These are phyloP conservation scores for Phytopythium mirpurense DNA, from an alignment of 352 stramenopile genomes.

Conservation along the genomic window DNA sequence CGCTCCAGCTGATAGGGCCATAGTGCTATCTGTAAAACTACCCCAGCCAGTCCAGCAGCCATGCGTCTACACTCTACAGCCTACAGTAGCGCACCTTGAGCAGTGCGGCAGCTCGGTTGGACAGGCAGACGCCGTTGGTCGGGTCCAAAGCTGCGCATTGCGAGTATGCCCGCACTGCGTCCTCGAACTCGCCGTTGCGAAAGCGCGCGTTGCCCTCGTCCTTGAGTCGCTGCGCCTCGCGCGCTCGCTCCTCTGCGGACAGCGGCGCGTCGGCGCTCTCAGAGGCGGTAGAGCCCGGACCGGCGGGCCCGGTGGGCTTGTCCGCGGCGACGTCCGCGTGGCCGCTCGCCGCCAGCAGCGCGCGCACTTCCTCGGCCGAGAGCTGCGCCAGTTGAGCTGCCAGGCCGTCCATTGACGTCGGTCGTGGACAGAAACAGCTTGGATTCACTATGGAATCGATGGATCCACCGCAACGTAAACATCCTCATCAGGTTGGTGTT, in stretches of 20 bases:
- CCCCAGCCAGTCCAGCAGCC: no score
- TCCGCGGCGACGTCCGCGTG: conserved; percentile 16
- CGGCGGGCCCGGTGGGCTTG: not conserved
- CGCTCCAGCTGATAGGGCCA: conserved; percentile 37
- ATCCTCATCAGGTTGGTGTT: not conserved
- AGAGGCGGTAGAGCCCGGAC: not conserved
- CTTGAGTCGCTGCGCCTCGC: conserved; percentile 21
- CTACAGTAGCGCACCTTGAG: conserved; percentile 36
- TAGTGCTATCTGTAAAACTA: no score
- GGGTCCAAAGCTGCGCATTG: conserved; percentile 41
- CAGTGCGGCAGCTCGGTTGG: conserved; percentile 60
- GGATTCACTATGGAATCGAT: no score
- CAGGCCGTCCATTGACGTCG: conserved; percentile 7
- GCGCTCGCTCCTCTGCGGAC: not conserved
- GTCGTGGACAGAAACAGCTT: not conserved
- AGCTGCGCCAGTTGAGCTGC: conserved; percentile 26
- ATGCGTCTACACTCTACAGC: not conserved
- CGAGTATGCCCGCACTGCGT: conserved; percentile 44
- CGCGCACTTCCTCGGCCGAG: conserved; percentile 21
- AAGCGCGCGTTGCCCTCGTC: conserved; percentile 59
- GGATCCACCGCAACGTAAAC: no score
- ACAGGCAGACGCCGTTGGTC: conserved; percentile 36
- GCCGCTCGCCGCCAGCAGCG: conserved; percentile 26
- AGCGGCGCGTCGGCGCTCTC: not conserved
- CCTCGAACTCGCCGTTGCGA: conserved; percentile 22